phyloP scores from a whole-genome alignment of 2,329 filamentous ascomycete genomes.

The Colletotrichum trifolii region DNA sequence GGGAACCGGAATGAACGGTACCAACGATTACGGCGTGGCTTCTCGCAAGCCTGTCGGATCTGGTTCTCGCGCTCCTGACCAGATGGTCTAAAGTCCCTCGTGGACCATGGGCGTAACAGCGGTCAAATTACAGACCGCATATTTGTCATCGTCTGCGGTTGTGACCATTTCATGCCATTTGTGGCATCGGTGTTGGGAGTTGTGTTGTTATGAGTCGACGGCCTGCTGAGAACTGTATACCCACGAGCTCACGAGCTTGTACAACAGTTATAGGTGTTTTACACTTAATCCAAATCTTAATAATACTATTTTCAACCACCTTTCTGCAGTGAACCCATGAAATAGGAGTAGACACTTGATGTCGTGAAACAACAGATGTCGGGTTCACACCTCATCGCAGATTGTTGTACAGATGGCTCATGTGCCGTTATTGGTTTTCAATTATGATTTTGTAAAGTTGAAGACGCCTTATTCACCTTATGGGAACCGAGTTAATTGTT shows the following conservation, averaged over 20 bases:
- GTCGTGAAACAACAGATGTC: no score
- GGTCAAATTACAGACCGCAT: background rate
- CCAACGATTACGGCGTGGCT: no score
- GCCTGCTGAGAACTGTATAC: constrained; percentile 5
- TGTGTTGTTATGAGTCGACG: background rate
- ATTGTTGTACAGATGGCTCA: no score
- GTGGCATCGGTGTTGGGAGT: background rate
- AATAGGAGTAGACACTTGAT: no score
- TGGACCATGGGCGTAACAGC: background rate
- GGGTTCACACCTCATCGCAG: rapidly evolving
- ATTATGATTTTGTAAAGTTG: no score
- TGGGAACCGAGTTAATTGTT: rapidly evolving
- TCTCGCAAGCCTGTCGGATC: constrained; percentile 33
- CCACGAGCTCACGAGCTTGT: background rate
- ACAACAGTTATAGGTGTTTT: background rate
- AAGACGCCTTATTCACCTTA: no score
- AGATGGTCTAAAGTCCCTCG: constrained; percentile 19
- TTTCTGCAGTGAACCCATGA: no score
- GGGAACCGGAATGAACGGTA: constrained; percentile 4
- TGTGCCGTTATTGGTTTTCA: no score
- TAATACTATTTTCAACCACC: background rate
- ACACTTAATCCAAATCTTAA: background rate
- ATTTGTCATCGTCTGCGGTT: no score
- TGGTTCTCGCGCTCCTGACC: constrained; percentile 19
- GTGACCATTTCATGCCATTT: background rate